Conservation (phyloP, 75 land plant genomes). For the Picea sitchensis region DNA sequence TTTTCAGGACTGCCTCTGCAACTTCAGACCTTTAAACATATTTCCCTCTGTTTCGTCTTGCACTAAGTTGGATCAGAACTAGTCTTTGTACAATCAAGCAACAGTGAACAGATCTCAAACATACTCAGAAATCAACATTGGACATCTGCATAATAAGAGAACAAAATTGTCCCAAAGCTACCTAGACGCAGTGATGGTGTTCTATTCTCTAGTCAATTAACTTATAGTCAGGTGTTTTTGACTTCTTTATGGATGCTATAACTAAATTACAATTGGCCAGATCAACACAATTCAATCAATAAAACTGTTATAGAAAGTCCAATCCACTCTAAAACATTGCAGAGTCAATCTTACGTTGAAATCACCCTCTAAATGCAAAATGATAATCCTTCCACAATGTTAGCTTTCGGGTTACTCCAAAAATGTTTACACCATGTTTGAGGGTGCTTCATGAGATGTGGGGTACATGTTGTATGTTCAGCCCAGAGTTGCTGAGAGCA, state of each 20-base stretch:
- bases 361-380: background rate
- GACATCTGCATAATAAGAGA: background rate
- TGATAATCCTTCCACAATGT: background rate
- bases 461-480: background rate
- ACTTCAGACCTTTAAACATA: too few species aligned
- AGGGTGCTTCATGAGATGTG: background rate
- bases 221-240: background rate
- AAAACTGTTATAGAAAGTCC: background rate
- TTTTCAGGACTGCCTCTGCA: too few species aligned
- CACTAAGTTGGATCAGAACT: background rate
- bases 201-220: background rate
- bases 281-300: background rate
- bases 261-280: background rate
- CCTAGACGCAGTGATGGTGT: background rate
- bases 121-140: background rate
- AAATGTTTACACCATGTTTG: too few species aligned
- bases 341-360: background rate
- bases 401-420: too few species aligned
- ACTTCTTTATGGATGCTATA: background rate
- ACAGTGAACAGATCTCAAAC: background rate
- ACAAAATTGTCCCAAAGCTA: background rate
- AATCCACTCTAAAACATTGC: background rate
- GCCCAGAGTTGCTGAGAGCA: background rate
- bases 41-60: background rate
- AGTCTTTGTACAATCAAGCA: background rate